Percentiles rank a stretch among this genome's conserved stretches.
Conservation (phyloP, 2,329 filamentous ascomycete genomes). For the Metarhizium robertsii region DNA sequence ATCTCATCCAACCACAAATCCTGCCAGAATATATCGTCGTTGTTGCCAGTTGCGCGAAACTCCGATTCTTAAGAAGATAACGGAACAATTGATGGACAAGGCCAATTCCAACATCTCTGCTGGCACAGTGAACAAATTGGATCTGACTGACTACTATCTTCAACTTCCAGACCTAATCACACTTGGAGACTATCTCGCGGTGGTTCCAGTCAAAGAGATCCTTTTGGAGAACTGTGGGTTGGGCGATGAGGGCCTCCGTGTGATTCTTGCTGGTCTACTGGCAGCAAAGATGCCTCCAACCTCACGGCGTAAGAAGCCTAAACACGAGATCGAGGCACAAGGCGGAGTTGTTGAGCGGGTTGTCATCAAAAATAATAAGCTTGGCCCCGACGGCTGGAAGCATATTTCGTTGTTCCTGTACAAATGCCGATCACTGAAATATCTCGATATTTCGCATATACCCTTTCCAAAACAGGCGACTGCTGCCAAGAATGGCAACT, state of each 20-base stretch:
- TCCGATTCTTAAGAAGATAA: slow-evolving; percentile 83
- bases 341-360: slow-evolving; percentile 78
- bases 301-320: slow-evolving; percentile 39
- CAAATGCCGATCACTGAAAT: slow-evolving; percentile 78
- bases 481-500: slow-evolving; percentile 16
- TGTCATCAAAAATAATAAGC: slow-evolving; percentile 84
- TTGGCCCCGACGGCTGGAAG: slow-evolving; percentile 82
- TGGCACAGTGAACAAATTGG: slow-evolving; percentile 73
- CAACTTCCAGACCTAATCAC: slow-evolving; percentile 77
- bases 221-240: slow-evolving; percentile 81
- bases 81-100: slow-evolving; percentile 71
- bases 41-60: slow-evolving; percentile 93
- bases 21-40: slow-evolving; percentile 82
- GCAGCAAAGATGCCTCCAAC: slow-evolving; percentile 60
- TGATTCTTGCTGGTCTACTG: slow-evolving; percentile 77
- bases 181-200: slow-evolving; percentile 84
- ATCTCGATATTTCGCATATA: slow-evolving; percentile 77
- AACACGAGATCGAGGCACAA: slow-evolving; percentile 33
- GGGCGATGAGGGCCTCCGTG: slow-evolving; percentile 76
- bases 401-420: slow-evolving; percentile 84
- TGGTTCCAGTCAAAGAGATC: slow-evolving; percentile 83
- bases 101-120: slow-evolving; percentile 55
- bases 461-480: slow-evolving; percentile 52
- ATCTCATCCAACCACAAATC: slow-evolving; percentile 70
- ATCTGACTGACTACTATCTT: slow-evolving; percentile 77